These are phyloP conservation scores for Ascocoryne sarcoides DNA, from an alignment of 2,329 filamentous ascomycete species.

Conservation along the genomic window DNA sequence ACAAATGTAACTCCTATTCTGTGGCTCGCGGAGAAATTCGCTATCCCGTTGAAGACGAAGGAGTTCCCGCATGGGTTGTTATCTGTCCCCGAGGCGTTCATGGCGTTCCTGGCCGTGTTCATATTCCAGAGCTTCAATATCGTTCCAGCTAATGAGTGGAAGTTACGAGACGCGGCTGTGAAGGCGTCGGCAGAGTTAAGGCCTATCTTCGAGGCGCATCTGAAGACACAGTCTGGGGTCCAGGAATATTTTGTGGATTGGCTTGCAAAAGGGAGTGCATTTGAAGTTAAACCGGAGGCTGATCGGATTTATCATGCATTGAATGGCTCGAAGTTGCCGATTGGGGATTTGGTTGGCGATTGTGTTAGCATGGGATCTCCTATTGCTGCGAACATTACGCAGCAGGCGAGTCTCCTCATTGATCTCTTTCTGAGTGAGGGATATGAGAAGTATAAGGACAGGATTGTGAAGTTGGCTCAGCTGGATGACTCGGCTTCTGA, in stretches of 20 bases:
- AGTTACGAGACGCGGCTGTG: slow-evolving; percentile 36
- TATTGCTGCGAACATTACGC: slow-evolving; percentile 42
- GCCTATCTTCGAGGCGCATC: slow-evolving; percentile 35
- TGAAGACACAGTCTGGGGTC: slow-evolving; percentile 36
- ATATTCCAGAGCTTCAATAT: slow-evolving; percentile 47
- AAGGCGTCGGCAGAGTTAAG: slow-evolving; percentile 33
- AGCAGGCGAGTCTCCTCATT: slow-evolving; percentile 44
- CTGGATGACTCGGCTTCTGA: slow-evolving; percentile 34
- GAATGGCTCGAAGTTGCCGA: slow-evolving; percentile 35
- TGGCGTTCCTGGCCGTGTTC: slow-evolving; percentile 36
- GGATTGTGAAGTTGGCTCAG: slow-evolving; percentile 41
- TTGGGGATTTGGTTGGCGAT: slow-evolving; percentile 40
- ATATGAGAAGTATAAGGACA: slow-evolving; percentile 41
- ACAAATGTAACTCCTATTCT: slow-evolving; percentile 55
- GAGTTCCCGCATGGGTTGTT: slow-evolving; percentile 49
- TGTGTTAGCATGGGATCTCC: slow-evolving; percentile 41
- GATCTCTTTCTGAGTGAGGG: slow-evolving; percentile 41
- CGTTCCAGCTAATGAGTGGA: slow-evolving; percentile 39
- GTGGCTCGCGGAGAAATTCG: slow-evolving; percentile 41
- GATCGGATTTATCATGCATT: slow-evolving; percentile 43
- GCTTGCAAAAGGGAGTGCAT: slow-evolving; percentile 39
- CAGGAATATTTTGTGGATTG: slow-evolving; percentile 37
- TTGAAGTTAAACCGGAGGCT: slow-evolving; percentile 40
- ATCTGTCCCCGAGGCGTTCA: slow-evolving; percentile 38
- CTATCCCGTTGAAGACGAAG: slow-evolving; percentile 51